phyloP scores from a whole-genome alignment of 495 filamentous ascomycete species.

The Rusavskia elegans region DNA sequence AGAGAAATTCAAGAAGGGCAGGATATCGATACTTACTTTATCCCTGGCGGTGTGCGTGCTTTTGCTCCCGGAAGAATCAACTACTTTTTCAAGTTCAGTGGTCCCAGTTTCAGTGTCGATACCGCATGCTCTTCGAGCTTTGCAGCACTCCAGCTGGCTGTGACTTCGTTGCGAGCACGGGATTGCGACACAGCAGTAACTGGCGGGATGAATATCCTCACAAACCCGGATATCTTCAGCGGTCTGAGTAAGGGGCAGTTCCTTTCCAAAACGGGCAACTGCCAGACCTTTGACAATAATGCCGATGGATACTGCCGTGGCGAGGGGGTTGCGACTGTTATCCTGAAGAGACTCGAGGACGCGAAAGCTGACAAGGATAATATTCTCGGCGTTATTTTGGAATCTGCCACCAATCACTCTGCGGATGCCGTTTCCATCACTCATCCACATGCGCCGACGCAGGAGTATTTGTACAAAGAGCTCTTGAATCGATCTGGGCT shows the following conservation, averaged over 20 bases:
- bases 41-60: conserved; percentile 72
- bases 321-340: conserved; percentile 52
- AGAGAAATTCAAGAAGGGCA: conserved; percentile 37
- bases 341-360: conserved; percentile 43
- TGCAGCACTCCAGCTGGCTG: conserved; percentile 45
- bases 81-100: conserved; percentile 26
- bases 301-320: conserved; percentile 68
- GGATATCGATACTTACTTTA: conserved; percentile 7
- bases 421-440: conserved; percentile 28
- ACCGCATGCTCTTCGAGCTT: conserved; percentile 60
- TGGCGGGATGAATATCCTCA: conserved; percentile 63
- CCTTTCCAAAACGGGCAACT: conserved; percentile 54
- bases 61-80: conserved; percentile 43
- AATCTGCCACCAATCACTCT: conserved; percentile 23
- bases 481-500: conserved; percentile 30
- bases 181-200: conserved; percentile 73
- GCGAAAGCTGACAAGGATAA: conserved; percentile 27
- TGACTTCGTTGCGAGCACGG: conserved; percentile 57
- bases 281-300: conserved; percentile 62
- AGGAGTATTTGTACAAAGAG: conserved; percentile 25
- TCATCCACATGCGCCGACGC: conserved; percentile 30
- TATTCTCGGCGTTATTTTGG: conserved; percentile 24
- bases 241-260: conserved; percentile 71
- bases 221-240: conserved; percentile 70
- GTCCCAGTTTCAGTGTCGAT: conserved; percentile 56